These are phyloP conservation scores for Wickerhamomyces pijperi DNA, from an alignment of 805 yeast species.

Conservation along the genomic window DNA sequence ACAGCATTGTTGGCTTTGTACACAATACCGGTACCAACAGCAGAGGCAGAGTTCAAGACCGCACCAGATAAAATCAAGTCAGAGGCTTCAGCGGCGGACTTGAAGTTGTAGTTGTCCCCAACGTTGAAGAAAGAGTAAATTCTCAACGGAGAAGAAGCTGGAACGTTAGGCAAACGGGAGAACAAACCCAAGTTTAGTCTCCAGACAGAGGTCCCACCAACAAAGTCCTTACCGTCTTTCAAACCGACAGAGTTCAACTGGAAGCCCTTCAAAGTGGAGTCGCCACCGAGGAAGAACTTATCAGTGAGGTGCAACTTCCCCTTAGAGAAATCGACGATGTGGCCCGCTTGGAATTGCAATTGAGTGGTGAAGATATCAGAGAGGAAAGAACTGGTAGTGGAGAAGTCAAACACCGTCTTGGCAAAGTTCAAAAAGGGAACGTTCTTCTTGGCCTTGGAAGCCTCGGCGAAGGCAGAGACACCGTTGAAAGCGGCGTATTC, in stretches of 20 bases:
- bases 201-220: conserved; percentile 48
- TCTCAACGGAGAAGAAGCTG: conserved; percentile 35
- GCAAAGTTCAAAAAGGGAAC: conserved; percentile 19
- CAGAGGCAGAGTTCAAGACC: conserved; percentile 26
- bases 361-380: conserved; percentile 36
- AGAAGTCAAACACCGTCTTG: conserved; percentile 11
- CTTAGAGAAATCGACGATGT: conserved; percentile 25
- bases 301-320: conserved; percentile 49
- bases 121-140: conserved; percentile 50
- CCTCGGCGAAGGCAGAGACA: conserved; percentile 20
- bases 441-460: conserved; percentile 13
- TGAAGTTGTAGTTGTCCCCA: conserved; percentile 34
- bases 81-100: conserved; percentile 9
- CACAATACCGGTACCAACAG: conserved; percentile 40
- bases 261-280: conserved; percentile 52
- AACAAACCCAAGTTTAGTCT: conserved; percentile 40
- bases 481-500: conserved; percentile 28
- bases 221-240: conserved; percentile 30
- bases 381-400: conserved; percentile 28
- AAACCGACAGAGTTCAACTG: conserved; percentile 47
- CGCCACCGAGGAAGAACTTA: conserved; percentile 65
- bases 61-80: conserved; percentile 12
- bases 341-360: conserved; percentile 38
- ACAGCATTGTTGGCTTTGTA: conserved; percentile 43
- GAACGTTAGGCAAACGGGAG: conserved; percentile 40